These are phyloP conservation scores for Lentinula sp. DNA, from an alignment of 768 basidiomycete genomes.

Conservation along the genomic window DNA sequence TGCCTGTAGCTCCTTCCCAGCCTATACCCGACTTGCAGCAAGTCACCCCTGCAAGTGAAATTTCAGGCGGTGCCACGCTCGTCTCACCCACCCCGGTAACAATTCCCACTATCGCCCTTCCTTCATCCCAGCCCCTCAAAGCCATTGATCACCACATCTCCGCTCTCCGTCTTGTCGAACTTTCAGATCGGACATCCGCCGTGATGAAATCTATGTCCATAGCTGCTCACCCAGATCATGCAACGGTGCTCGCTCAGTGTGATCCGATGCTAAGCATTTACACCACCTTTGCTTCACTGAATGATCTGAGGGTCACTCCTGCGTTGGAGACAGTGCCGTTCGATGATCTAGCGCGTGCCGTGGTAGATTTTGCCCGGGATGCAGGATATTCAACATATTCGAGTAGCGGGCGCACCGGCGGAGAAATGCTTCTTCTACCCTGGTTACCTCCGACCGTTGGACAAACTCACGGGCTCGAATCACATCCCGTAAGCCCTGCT, in stretches of 20 bases:
- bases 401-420: constrained; percentile 22
- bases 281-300: constrained; percentile 70
- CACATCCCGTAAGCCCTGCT: not conserved
- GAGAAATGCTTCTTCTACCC: constrained; percentile 78
- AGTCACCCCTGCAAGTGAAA: constrained; percentile 5
- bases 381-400: not conserved
- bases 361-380: constrained; percentile 57
- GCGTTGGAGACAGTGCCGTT: constrained; percentile 70
- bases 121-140: not conserved
- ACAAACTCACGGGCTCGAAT: not conserved
- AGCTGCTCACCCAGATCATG: constrained; percentile 40
- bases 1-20: constrained; percentile 17
- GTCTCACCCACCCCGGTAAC: not conserved
- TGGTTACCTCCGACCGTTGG: constrained; percentile 52
- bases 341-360: constrained; percentile 66
- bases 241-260: constrained; percentile 27
- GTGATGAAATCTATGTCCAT: constrained; percentile 75
- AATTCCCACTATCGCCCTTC: not conserved
- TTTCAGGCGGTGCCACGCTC: not conserved
- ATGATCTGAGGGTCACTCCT: constrained; percentile 57
- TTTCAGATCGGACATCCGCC: constrained; percentile 80
- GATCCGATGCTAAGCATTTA: constrained; percentile 73
- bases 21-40: not conserved
- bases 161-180: constrained; percentile 80
- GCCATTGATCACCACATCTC: constrained; percentile 7